Evolutionary conservation across 192 early-diverging fungal genomes (phyloP).

Genomic region (Backusella liffmaniae): DNA sequence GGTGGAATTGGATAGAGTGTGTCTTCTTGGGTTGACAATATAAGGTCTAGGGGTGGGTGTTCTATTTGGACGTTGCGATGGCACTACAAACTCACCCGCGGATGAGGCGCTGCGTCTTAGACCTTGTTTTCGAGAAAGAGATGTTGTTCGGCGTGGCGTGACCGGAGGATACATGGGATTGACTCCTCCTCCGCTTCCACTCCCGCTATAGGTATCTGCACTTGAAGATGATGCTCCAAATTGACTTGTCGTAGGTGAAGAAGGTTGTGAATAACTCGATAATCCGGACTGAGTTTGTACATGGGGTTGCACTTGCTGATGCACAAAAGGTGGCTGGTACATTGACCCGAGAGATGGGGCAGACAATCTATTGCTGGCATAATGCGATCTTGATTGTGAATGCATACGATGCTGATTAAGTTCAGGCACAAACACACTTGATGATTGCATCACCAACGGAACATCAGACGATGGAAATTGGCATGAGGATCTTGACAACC

Average conservation of each 20-base stretch:
- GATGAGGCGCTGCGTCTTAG: conserved; percentile 11
- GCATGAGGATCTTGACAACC: not conserved
- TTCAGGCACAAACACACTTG: conserved; percentile 7
- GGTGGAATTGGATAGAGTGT: conserved; percentile 10
- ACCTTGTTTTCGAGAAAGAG: not conserved
- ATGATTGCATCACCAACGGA: not conserved
- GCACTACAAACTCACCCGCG: not conserved
- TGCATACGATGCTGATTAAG: not conserved
- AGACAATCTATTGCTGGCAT: conserved; percentile 19
- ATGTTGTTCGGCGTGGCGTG: conserved; percentile 3
- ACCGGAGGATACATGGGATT: not conserved
- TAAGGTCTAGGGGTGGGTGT: not conserved
- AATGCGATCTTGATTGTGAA: not conserved
- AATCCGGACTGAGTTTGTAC: conserved; percentile 3
- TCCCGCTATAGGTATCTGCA: not conserved
- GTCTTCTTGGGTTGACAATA: conserved; percentile 1
- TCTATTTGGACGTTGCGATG: not conserved
- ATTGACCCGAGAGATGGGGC: conserved; percentile 9
- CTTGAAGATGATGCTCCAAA: not conserved
- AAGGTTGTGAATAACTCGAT: conserved; percentile 17
- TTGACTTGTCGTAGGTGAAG: conserved; percentile 17
- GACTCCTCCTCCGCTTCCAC: not conserved
- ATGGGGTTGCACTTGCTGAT: not conserved
- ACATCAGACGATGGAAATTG: not conserved
- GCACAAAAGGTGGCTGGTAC: not conserved